Conservation (phyloP, 1,139 yeast genomes). For the Casaregolazyma suthepensis region DNA sequence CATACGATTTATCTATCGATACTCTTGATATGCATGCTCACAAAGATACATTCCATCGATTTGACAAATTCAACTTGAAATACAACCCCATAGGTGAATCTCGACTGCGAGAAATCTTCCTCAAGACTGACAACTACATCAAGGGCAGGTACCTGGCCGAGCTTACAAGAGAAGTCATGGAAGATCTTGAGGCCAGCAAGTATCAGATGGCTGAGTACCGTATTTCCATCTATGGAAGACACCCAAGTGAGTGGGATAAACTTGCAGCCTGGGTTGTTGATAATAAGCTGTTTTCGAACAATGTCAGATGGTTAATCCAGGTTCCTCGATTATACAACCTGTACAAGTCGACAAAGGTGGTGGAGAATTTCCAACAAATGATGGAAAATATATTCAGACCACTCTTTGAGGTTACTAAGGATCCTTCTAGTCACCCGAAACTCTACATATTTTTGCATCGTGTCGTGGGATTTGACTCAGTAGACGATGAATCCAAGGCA, state of each 20-base stretch:
- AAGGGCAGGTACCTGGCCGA: slow-evolving; percentile 88
- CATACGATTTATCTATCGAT: slow-evolving; percentile 92
- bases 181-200: slow-evolving; percentile 88
- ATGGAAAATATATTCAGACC: slow-evolving; percentile 78
- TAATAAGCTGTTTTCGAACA: slow-evolving; percentile 83
- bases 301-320: slow-evolving; percentile 95
- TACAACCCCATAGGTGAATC: slow-evolving; percentile 99
- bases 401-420: slow-evolving; percentile 80
- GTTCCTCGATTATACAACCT: slow-evolving; percentile 90
- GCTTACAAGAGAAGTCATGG: slow-evolving; percentile 81
- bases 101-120: slow-evolving; percentile 87
- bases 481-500: slow-evolving; percentile 92
- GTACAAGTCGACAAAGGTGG: slow-evolving; percentile 71
- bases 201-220: slow-evolving; percentile 97
- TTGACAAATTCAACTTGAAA: slow-evolving; percentile 94
- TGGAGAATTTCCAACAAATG: slow-evolving; percentile 67
- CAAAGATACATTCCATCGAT: slow-evolving; percentile 94
- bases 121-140: slow-evolving; percentile 91
- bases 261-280: slow-evolving; percentile 93
- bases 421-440: slow-evolving; percentile 85
- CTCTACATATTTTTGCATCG: slow-evolving; percentile 81
- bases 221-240: slow-evolving; percentile 89
- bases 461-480: slow-evolving; percentile 96
- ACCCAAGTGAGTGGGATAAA: slow-evolving; percentile 89
- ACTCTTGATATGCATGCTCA: slow-evolving; percentile 99